Conservation (phyloP, 306 rosid species). For the Glycyrrhiza uralensis region DNA sequence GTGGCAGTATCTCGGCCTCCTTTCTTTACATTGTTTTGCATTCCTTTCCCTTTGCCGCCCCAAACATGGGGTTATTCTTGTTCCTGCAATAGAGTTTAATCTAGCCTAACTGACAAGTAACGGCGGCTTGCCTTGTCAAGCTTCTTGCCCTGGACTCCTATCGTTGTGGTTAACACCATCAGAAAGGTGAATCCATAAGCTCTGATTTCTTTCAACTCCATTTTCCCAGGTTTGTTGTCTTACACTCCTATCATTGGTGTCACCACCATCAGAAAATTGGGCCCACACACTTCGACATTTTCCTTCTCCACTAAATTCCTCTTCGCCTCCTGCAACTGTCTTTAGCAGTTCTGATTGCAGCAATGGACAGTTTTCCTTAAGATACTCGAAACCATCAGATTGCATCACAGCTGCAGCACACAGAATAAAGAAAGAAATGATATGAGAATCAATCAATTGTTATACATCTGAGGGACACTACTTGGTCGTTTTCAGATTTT, state of each 20-base stretch:
- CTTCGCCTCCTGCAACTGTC: conserved; percentile 91
- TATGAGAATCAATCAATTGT: conserved; percentile 16
- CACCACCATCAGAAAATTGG: conserved; percentile 90
- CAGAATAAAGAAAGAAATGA: not conserved
- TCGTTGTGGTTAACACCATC: conserved; percentile 69
- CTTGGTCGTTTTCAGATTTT: conserved; percentile 22
- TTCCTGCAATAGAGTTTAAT: conserved; percentile 11
- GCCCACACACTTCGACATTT: conserved; percentile 93
- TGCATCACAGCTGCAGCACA: conserved; percentile 88
- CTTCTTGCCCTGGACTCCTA: conserved; percentile 71
- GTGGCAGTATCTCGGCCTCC: conserved; percentile 17
- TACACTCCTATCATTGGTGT: conserved; percentile 73
- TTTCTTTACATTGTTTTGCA: conserved; percentile 28
- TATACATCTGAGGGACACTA: not conserved
- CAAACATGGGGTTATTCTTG: conserved; percentile 1
- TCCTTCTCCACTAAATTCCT: conserved; percentile 84
- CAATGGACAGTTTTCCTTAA: conserved; percentile 83
- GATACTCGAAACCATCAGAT: conserved; percentile 88
- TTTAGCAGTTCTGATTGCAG: conserved; percentile 92
- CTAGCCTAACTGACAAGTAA: conserved; percentile 18
- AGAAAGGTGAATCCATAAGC: conserved; percentile 72
- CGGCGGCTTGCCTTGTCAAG: conserved; percentile 35
- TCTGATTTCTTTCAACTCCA: conserved; percentile 63
- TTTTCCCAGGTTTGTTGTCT: conserved; percentile 91
- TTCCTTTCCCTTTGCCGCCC: not conserved